phyloP scores from a whole-genome alignment of 768 basidiomycete species.

The Arthromyces matolae region DNA sequence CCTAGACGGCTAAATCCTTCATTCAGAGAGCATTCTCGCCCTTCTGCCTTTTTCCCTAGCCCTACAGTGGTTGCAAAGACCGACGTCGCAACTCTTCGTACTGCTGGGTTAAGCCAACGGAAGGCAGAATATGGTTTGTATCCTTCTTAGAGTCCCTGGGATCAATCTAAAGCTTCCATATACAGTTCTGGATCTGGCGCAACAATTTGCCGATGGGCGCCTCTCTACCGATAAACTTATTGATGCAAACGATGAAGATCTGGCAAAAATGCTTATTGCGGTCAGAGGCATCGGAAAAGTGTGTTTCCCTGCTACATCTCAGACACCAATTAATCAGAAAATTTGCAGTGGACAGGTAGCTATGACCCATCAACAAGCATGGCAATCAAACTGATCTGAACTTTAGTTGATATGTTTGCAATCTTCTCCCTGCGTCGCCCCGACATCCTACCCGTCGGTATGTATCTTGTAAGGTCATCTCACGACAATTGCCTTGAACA shows the following conservation, averaged over 20 bases:
- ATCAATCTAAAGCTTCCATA: neutral
- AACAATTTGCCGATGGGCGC: constrained; percentile 76
- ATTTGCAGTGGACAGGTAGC: constrained; percentile 73
- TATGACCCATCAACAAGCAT: too few relatives aligned
- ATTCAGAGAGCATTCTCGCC: constrained; percentile 18
- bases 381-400: constrained; percentile 7
- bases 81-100: constrained; percentile 55
- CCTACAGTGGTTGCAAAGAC: constrained; percentile 64
- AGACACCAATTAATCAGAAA: too few relatives aligned
- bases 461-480: constrained; percentile 2
- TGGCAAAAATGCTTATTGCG: constrained; percentile 69
- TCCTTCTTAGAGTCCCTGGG: neutral
- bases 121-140: constrained; percentile 85
- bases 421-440: constrained; percentile 85
- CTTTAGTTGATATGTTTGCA: constrained; percentile 87
- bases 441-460: constrained; percentile 60
- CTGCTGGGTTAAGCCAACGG: constrained; percentile 76
- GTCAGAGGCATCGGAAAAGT: constrained; percentile 79
- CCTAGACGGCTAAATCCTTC: neutral
- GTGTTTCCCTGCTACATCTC: constrained; percentile 21
- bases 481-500: constrained; percentile 1
- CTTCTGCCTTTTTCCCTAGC: constrained; percentile 60
- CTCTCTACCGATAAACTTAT: constrained; percentile 71
- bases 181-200: constrained; percentile 73
- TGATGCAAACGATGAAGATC: constrained; percentile 69